Conservation (phyloP, 441 rosid genomes). For the Aleurites moluccanus region DNA sequence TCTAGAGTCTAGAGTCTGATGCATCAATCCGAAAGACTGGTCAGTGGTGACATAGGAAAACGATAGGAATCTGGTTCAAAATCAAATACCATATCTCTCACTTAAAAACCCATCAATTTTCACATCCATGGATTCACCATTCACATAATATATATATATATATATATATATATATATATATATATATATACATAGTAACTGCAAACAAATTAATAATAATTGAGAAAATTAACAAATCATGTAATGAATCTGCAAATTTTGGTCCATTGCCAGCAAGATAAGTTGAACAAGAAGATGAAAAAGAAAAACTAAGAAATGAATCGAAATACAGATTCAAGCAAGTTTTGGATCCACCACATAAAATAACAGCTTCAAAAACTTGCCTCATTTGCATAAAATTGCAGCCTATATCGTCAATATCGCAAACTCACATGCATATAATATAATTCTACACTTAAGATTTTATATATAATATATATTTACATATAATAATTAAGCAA, state of each 20-base stretch:
- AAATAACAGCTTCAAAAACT: constrained; percentile 32
- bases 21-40: neutral
- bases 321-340: neutral
- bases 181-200: no score
- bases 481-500: constrained; percentile 3
- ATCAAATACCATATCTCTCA: neutral
- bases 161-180: no score
- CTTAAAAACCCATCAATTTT: neutral
- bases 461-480: neutral
- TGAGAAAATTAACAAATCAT: neutral
- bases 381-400: constrained; percentile 18
- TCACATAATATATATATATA: neutral
- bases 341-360: constrained; percentile 25
- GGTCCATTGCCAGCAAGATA: neutral
- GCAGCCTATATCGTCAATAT: neutral
- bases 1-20: neutral
- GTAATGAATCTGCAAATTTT: neutral
- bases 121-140: neutral
- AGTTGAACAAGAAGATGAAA: neutral
- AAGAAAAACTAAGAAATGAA: neutral
- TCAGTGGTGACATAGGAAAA: neutral
- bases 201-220: no score
- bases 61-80: constrained; percentile 20
- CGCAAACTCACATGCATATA: constrained; percentile 7
- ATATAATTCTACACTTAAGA: constrained; percentile 17